Base-by-base conservation (phyloP, 371 early-diverging fungal species). In the Syncephalis plumigaleata region DNA sequence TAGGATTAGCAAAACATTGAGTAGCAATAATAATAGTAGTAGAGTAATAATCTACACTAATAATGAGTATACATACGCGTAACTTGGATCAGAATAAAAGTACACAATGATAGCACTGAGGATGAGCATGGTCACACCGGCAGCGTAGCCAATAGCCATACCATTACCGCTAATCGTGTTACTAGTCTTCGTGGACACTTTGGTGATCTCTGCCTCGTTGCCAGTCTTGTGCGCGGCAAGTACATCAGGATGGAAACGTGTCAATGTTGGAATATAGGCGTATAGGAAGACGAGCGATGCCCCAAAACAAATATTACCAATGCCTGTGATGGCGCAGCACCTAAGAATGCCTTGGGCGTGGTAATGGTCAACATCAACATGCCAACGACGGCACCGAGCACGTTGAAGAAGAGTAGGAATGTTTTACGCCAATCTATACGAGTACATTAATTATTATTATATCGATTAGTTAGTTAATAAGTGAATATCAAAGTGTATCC, bases 181-280 rank as follows among this genome's bases (percentile, higher is more conserved):
- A 23, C 67, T 54, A 24, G 72, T 48, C 36, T 43, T 42, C 44
- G 68, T 67, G 18, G 48, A 21, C n/a, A 61, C 46, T 27, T 47
- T 51, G 20, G 54, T 47, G 13, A 57, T 46, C 2, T 49, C 24
- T n/a, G 48, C 47, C 15, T 45, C 47, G 11, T 31, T 27, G 13
- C 23, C 20, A 4, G 36, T 23, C n/a, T 24, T 44, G 9, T 43
- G 46, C 23, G 44, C 40, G n/a, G 51, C 50, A 9, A 62, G 42
- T 2, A 64, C 66, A 13, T 64, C 53, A 25, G 64, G 60, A 42
- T 70, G 66, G 45, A 67, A 60, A 27, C 68, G 59, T 1, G 68
- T 57, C 23, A 75, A 45, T 13, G 70, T 53, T 11, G 77, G 77
- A 46, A 80, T 60, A 53, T 66, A 77, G 9, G 74, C 67, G 36